Base-by-base conservation (phyloP, 176 grass and related monocot genomes). In the Ampelocalamus luodianensis region DNA sequence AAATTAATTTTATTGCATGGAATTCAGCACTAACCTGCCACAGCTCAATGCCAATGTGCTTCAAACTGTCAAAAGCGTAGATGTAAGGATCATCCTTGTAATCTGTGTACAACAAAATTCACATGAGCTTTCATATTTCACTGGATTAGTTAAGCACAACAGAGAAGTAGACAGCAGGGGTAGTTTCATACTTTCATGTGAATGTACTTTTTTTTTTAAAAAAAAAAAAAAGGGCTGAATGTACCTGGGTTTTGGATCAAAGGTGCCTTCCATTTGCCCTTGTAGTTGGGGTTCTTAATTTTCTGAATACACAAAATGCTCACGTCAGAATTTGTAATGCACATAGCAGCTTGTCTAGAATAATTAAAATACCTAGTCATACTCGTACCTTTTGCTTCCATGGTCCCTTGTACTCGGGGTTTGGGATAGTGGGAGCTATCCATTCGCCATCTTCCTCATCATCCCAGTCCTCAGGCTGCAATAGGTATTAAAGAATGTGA, bases 221-320 rank as follows among this genome's bases (percentile, higher is more conserved):
- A 34, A 34, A 29, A 34, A 34, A 34, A 34, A 34, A 34, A 34
- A 34, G 2, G 32, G 42, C 8, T 43, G 42, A 43, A 65, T 17
- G 51, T 86, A 97, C 91, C 91, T 78, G 91, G 89, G 79, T 97
- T 97, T 42, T 93, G 85, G 22, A 97, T 87, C 91, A 97, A 68
- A 70, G 94, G 91, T 44, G 91, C 87, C 82, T 89, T 91, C 94
- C 94, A 93, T 70, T 93, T 97, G 8, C 91, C 94, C 82, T 93
- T 82, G 85, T 85, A 97, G 39, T 88, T 58, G 0, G 94, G 91
- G 71, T 97, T 97, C 91, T 92, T 97, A 6, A 93, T 90, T 93
- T 88, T 93, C 91, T 93, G 29, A 59, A 55, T 12, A 51, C 43
- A 15, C 17, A 83, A 63, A 58, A 55, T 20, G 77, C 10, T 65